Evolutionary conservation across 139 green algal species (phyloP).

Genomic region (Volvox reticuliferus): DNA sequence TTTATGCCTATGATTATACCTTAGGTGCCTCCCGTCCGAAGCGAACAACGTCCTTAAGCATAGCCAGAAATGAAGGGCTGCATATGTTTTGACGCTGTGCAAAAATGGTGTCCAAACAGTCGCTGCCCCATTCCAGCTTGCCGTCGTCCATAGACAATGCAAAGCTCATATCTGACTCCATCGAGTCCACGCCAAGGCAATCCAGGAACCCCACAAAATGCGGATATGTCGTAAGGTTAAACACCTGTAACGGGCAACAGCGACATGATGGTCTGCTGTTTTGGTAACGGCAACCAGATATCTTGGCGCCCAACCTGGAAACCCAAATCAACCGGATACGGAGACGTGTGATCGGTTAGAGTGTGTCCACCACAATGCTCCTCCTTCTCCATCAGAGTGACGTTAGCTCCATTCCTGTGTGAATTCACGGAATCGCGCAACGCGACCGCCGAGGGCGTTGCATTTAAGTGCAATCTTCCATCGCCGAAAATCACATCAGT

Average conservation of each 20-base stretch:
- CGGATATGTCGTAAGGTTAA: constrained; percentile 96
- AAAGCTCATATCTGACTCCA: constrained; percentile 96
- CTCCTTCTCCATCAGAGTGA: constrained; percentile 93
- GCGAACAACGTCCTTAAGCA: constrained; percentile 92
- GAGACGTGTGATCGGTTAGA: constrained; percentile 78
- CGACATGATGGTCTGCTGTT: not conserved
- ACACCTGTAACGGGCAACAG: constrained; percentile 73
- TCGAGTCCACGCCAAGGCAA: constrained; percentile 87
- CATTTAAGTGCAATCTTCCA: too few species aligned
- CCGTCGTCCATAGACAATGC: constrained; percentile 86
- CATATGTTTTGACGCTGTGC: constrained; percentile 82
- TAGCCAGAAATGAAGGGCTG: constrained; percentile 81
- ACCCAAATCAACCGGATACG: constrained; percentile 89
- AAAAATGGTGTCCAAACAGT: constrained; percentile 89
- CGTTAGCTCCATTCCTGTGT: constrained; percentile 74
- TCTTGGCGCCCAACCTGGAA: constrained; percentile 85
- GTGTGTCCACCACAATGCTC: constrained; percentile 90
- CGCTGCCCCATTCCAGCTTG: constrained; percentile 91
- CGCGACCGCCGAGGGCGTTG: too few species aligned
- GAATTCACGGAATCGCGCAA: not conserved
- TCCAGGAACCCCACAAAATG: constrained; percentile 94
- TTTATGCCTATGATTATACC: constrained; percentile 54
- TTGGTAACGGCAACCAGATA: constrained; percentile 7
- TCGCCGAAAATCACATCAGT: too few species aligned
- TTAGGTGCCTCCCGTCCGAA: constrained; percentile 88